Percentiles rank a stretch among this genome's conserved stretches.
phyloP scores from a whole-genome alignment of 1,284 basidiomycete genomes.

The Fomitopsis pinicola region DNA sequence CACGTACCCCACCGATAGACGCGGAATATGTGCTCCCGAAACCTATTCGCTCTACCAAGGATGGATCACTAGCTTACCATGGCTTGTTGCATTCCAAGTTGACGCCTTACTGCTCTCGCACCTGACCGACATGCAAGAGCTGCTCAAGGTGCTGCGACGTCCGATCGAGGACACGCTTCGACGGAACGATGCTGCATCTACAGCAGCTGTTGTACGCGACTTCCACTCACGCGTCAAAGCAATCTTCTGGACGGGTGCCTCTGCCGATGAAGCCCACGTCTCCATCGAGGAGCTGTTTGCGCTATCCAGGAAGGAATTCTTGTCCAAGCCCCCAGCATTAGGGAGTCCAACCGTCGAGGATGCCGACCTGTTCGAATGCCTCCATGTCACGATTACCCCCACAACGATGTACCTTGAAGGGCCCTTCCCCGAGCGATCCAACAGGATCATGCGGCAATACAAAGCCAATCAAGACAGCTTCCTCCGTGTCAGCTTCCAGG shows the following conservation, averaged over 20 bases:
- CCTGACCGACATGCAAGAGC: slow-evolving; percentile 42
- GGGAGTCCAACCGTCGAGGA: not conserved
- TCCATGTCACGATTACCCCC: slow-evolving; percentile 56
- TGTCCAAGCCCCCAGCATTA: slow-evolving; percentile 18
- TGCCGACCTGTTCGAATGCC: slow-evolving; percentile 43
- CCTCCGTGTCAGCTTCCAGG: slow-evolving; percentile 59
- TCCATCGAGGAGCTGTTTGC: slow-evolving; percentile 11
- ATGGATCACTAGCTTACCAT: slow-evolving; percentile 39
- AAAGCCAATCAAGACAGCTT: slow-evolving; percentile 48
- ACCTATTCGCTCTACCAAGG: slow-evolving; percentile 29
- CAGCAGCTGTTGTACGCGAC: slow-evolving; percentile 38
- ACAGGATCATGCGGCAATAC: slow-evolving; percentile 57
- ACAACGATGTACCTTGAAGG: slow-evolving; percentile 56
- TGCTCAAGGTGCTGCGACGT: slow-evolving; percentile 36
- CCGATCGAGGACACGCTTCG: slow-evolving; percentile 29
- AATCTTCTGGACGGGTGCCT: slow-evolving; percentile 23
- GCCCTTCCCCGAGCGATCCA: slow-evolving; percentile 61
- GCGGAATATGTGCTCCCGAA: slow-evolving; percentile 38
- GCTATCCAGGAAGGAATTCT: slow-evolving; percentile 1
- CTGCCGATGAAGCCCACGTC: not conserved
- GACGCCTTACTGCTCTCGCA: slow-evolving; percentile 40
- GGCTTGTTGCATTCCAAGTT: slow-evolving; percentile 53
- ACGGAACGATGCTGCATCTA: slow-evolving; percentile 30
- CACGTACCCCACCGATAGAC: slow-evolving; percentile 34
- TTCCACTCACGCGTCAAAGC: slow-evolving; percentile 33